These are phyloP conservation scores for Triadica sebifera DNA, from an alignment of 345 rosid genomes.

Conservation along the genomic window DNA sequence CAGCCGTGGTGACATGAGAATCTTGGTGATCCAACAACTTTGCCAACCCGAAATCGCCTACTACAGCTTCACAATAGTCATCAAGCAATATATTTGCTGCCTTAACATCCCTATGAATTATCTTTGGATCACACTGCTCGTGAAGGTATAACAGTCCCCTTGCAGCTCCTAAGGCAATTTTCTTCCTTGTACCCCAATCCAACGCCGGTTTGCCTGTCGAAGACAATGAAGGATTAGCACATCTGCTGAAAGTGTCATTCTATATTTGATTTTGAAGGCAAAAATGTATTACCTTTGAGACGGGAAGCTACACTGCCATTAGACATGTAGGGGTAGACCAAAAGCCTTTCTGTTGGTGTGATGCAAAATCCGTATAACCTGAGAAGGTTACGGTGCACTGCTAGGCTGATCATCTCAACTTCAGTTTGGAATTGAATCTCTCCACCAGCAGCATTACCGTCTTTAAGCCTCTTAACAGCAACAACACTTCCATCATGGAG, in stretches of 20 bases:
- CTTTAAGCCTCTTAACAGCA: conserved; percentile 94
- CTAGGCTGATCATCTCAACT: conserved; percentile 97
- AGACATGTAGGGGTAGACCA: conserved; percentile 93
- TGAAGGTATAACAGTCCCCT: conserved; percentile 90
- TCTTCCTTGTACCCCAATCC: conserved; percentile 93
- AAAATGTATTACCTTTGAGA: conserved; percentile 60
- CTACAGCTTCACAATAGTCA: conserved; percentile 90
- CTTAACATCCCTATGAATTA: conserved; percentile 97
- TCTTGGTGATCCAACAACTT: conserved; percentile 95
- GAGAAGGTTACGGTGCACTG: conserved; percentile 91
- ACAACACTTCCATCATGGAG: conserved; percentile 75
- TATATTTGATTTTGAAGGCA: background rate
- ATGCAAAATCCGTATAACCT: conserved; percentile 84
- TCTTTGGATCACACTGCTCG: conserved; percentile 97
- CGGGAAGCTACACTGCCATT: conserved; percentile 97
- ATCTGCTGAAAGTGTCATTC: background rate
- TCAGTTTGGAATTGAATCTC: conserved; percentile 90
- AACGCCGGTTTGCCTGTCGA: conserved; percentile 61
- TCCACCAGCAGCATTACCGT: conserved; percentile 74
- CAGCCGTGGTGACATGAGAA: conserved; percentile 95
- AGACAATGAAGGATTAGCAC: conserved; percentile 1
- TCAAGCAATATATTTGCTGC: conserved; percentile 95
- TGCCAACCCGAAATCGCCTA: conserved; percentile 95
- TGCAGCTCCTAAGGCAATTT: conserved; percentile 90
- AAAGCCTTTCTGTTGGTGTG: conserved; percentile 79